A percentile compares a stretch with the other conserved stretches of the same genome.
These are phyloP conservation scores for Claviceps pazoutovae DNA, from an alignment of 2,329 filamentous ascomycete species.

Conservation along the genomic window DNA sequence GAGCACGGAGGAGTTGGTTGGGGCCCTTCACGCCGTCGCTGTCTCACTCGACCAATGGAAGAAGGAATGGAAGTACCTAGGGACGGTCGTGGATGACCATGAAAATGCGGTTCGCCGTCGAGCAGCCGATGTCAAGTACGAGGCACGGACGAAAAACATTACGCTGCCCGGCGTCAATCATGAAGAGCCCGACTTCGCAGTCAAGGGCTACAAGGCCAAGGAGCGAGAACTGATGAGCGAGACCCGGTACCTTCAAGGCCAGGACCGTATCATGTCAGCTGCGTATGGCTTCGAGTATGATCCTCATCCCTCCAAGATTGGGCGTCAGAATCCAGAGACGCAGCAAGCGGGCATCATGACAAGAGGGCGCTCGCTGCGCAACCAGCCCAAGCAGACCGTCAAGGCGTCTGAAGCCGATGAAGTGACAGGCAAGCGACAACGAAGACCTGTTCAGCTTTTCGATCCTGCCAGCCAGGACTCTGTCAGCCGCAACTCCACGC, in stretches of 20 bases:
- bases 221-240: constrained; percentile 29
- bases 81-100: constrained; percentile 39
- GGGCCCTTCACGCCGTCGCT: constrained; percentile 30
- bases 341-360: constrained; percentile 38
- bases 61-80: constrained; percentile 36
- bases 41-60: constrained; percentile 37
- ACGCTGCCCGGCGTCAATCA: constrained; percentile 26
- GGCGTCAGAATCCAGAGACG: constrained; percentile 42
- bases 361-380: constrained; percentile 37
- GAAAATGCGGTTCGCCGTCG: constrained; percentile 41
- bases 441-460: constrained; percentile 36
- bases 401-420: constrained; percentile 43
- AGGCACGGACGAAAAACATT: constrained; percentile 29
- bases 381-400: constrained; percentile 42
- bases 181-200: constrained; percentile 36
- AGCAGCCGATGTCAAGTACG: constrained; percentile 32
- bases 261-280: constrained; percentile 45
- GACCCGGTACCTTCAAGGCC: constrained; percentile 32
- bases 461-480: constrained; percentile 36
- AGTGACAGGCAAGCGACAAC: constrained; percentile 37
- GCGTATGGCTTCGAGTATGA: constrained; percentile 50
- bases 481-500: constrained; percentile 37
- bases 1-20: constrained; percentile 30
- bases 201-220: constrained; percentile 38
- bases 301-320: constrained; percentile 40